These are phyloP conservation scores for Botrytis elliptica DNA, from an alignment of 2,329 filamentous ascomycete genomes.

Conservation along the genomic window DNA sequence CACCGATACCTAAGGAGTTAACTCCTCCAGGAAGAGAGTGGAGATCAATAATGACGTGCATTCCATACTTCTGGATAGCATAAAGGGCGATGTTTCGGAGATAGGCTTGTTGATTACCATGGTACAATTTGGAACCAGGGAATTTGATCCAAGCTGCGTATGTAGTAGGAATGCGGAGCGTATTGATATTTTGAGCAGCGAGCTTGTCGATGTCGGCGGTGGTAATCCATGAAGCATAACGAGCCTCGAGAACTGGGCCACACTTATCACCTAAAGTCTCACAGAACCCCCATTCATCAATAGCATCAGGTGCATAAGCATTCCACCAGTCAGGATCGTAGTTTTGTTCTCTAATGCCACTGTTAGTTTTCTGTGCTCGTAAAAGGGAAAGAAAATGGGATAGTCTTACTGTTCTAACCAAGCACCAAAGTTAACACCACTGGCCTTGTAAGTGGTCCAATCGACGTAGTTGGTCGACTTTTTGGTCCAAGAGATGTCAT, in stretches of 20 bases:
- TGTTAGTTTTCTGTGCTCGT: neutral
- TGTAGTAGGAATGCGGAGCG: too few relatives aligned
- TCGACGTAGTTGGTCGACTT: neutral
- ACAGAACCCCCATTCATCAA: slow-evolving; percentile 42
- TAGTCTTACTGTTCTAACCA: slow-evolving; percentile 1
- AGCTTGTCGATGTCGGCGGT: slow-evolving; percentile 31
- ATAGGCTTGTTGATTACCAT: too few relatives aligned
- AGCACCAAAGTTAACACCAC: slow-evolving; percentile 2
- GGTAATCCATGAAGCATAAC: slow-evolving; percentile 39
- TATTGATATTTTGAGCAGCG: too few relatives aligned
- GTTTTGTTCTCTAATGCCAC: neutral
- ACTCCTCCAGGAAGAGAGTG: too few relatives aligned
- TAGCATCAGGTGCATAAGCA: neutral
- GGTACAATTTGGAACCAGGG: too few relatives aligned
- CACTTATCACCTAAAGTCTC: slow-evolving; percentile 36
- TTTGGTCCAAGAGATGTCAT: neutral
- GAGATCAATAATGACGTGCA: too few relatives aligned
- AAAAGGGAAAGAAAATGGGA: neutral
- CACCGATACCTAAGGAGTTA: too few relatives aligned
- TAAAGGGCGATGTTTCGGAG: too few relatives aligned
- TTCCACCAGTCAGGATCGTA: neutral
- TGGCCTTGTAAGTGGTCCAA: slow-evolving; percentile 6
- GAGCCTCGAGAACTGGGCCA: slow-evolving; percentile 35
- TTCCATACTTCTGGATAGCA: too few relatives aligned
- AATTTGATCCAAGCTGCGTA: too few relatives aligned